These are phyloP conservation scores for Venturia pyrina DNA, from an alignment of 2,329 filamentous ascomycete species.

Conservation along the genomic window DNA sequence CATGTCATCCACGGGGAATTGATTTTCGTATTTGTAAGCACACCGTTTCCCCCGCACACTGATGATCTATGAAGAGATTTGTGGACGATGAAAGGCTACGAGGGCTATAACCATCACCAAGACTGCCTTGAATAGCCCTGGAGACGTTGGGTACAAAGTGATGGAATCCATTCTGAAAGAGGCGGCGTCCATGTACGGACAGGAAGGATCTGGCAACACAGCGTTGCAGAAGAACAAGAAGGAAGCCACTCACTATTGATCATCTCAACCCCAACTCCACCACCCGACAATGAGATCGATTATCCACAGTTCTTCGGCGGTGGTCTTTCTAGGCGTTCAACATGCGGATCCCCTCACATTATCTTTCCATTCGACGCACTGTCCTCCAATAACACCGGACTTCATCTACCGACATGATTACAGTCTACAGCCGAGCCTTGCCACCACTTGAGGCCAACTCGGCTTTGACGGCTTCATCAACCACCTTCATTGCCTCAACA, in stretches of 20 bases:
- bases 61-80: too few relatives aligned
- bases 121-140: too few relatives aligned
- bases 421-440: background rate
- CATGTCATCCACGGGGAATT: too few relatives aligned
- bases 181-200: too few relatives aligned
- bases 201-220: too few relatives aligned
- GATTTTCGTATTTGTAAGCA: too few relatives aligned
- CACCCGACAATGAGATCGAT: background rate
- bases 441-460: background rate
- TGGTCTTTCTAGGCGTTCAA: too few relatives aligned
- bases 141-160: too few relatives aligned
- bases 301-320: background rate
- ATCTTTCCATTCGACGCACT: background rate
- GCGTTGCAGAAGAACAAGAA: background rate
- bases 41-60: too few relatives aligned
- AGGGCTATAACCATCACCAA: too few relatives aligned
- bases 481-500: slow-evolving; percentile 41
- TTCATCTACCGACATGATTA: background rate
- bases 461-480: slow-evolving; percentile 36
- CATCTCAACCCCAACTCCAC: background rate
- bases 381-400: background rate
- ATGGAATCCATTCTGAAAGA: too few relatives aligned
- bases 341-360: background rate
- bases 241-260: background rate
- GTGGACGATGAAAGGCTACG: too few relatives aligned